Percentiles rank a stretch among this genome's conserved stretches.
Conservation (phyloP, 2,329 filamentous ascomycete species). For the Exophiala lecanii-corni region DNA sequence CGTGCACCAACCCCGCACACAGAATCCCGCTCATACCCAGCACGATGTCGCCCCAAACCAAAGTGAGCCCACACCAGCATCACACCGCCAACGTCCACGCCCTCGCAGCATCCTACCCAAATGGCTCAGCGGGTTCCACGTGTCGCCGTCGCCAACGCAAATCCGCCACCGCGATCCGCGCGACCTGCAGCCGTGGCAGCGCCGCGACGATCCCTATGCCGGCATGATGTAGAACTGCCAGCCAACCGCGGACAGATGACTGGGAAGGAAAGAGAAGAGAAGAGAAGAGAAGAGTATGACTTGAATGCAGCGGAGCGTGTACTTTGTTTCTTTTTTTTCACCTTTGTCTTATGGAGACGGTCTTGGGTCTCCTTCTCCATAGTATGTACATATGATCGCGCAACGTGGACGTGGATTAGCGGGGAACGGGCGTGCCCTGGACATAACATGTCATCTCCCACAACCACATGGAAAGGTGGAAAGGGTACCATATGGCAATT, state of each 20-base stretch:
- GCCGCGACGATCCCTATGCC: not conserved
- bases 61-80: too few species aligned
- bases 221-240: not conserved
- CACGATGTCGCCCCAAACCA: conserved; percentile 8
- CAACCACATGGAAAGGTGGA: too few species aligned
- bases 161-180: not conserved
- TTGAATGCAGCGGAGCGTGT: too few species aligned
- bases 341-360: too few species aligned
- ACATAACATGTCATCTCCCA: too few species aligned
- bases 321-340: too few species aligned
- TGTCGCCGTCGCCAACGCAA: not conserved
- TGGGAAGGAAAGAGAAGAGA: not conserved
- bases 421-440: too few species aligned
- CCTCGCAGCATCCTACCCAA: not conserved
- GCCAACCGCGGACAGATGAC: not conserved
- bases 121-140: conserved; percentile 1
- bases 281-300: not conserved
- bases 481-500: too few species aligned
- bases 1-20: conserved; percentile 1
- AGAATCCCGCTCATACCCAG: conserved; percentile 10
- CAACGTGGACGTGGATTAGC: too few species aligned
- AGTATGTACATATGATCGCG: too few species aligned
- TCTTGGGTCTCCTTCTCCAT: too few species aligned
- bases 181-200: not conserved
- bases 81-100: not conserved